Conservation (phyloP, 1,284 basidiomycete species). For the Porogramme epimiltina region DNA sequence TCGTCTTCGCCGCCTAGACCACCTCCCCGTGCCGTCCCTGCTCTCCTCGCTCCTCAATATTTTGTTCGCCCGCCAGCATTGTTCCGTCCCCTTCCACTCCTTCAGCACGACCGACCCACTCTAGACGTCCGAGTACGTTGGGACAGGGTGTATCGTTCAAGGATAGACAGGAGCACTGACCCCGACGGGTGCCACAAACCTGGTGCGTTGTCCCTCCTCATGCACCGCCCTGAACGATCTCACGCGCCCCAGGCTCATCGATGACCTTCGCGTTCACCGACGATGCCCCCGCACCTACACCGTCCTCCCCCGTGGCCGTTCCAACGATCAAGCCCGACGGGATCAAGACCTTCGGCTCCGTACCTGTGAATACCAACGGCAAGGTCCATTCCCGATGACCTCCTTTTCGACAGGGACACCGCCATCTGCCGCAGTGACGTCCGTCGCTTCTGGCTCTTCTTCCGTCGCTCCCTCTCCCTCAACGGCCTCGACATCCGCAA, state of each 20-base stretch:
- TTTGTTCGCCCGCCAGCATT: no score
- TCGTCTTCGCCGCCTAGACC: no score
- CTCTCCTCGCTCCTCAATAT: no score
- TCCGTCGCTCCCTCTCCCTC: no score
- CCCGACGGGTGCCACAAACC: slow-evolving; percentile 51
- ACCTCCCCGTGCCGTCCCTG: no score
- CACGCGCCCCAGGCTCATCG: slow-evolving; percentile 59
- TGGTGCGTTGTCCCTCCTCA: slow-evolving; percentile 41
- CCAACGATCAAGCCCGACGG: slow-evolving; percentile 68
- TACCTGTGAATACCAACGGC: slow-evolving; percentile 63
- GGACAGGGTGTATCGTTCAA: slow-evolving; percentile 69
- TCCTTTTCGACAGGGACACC: no score
- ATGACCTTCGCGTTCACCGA: slow-evolving; percentile 87
- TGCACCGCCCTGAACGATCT: slow-evolving; percentile 14
- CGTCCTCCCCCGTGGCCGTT: slow-evolving; percentile 66
- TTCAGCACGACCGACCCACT: no score
- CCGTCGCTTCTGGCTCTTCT: no score
- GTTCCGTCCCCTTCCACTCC: no score
- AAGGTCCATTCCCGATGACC: slow-evolving; percentile 41
- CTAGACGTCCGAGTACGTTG: slow-evolving; percentile 70
- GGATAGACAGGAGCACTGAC: slow-evolving; percentile 56
- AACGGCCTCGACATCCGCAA: no score
- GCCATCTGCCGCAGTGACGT: no score
- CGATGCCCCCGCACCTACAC: slow-evolving; percentile 64
- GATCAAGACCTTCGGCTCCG: slow-evolving; percentile 79